Conservation (phyloP, 805 yeast genomes). For the Starmerella davenportii region DNA sequence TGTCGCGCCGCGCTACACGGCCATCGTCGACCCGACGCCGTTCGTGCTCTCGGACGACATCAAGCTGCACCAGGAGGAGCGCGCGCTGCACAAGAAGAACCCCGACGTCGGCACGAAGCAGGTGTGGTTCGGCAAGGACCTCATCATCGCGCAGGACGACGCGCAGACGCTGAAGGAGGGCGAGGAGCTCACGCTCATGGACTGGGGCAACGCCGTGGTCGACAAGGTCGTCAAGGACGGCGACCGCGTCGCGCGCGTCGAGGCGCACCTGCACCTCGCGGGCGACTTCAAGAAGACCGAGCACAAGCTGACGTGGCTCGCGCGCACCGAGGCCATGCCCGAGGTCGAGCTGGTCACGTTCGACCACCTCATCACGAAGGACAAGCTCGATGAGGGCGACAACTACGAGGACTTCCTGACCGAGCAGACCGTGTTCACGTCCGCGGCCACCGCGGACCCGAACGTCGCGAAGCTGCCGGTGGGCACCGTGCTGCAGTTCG, state of each 20-base stretch:
- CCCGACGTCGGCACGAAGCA: conserved; percentile 74
- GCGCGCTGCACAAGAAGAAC: conserved; percentile 90
- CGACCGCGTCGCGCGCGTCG: conserved; percentile 40
- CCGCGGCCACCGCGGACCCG: conserved; percentile 60
- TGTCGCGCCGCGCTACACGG: conserved; percentile 86
- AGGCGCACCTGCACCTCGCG: conserved; percentile 68
- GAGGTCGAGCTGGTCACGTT: conserved; percentile 72
- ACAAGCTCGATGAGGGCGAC: conserved; percentile 86
- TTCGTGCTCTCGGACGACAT: conserved; percentile 54
- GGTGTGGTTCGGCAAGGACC: conserved; percentile 44
- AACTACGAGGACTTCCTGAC: conserved; percentile 83
- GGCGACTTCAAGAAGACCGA: conserved; percentile 96
- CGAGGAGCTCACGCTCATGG: conserved; percentile 95
- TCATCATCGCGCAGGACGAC: conserved; percentile 75
- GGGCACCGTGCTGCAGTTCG: conserved; percentile 84
- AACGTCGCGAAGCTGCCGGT: conserved; percentile 59
- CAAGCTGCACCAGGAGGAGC: conserved; percentile 45
- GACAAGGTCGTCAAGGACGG: conserved; percentile 50
- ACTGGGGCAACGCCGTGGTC: conserved; percentile 90
- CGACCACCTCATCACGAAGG: conserved; percentile 88
- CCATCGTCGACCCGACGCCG: conserved; percentile 50
- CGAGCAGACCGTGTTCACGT: conserved; percentile 67
- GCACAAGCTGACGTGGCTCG: conserved; percentile 88
- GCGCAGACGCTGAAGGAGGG: conserved; percentile 55
- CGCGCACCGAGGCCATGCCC: conserved; percentile 55